Evolutionary conservation across 345 rosid species (phyloP).

Genomic region (Carallia brachiata): DNA sequence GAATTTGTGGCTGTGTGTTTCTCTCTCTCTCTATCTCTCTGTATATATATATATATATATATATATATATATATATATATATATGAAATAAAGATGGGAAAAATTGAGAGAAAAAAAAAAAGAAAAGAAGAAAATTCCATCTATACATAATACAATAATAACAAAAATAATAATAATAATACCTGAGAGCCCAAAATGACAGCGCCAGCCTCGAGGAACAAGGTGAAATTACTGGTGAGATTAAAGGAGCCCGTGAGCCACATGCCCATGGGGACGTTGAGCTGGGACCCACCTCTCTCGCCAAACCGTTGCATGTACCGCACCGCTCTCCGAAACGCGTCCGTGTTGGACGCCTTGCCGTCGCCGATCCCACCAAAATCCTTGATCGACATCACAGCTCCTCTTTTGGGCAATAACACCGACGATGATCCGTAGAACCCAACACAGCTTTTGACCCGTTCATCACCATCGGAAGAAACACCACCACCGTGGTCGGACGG

Average conservation of each 20-base stretch:
- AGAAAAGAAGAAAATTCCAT: not conserved
- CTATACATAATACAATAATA: not conserved
- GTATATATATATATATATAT: no score
- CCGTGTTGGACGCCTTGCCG: conserved; percentile 73
- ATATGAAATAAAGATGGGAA: not conserved
- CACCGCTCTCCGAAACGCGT: conserved; percentile 65
- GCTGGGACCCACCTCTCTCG: conserved; percentile 60
- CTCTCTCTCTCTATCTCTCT: no score
- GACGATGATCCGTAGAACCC: conserved; percentile 21
- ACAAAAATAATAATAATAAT: not conserved
- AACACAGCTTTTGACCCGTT: conserved; percentile 26
- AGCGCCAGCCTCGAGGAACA: conserved; percentile 80
- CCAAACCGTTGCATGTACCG: conserved; percentile 46
- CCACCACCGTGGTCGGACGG: conserved; percentile 14
- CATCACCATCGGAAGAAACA: not conserved
- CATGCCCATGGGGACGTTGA: conserved; percentile 70
- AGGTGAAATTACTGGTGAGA: conserved; percentile 87
- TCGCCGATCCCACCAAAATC: conserved; percentile 96
- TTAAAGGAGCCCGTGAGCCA: conserved; percentile 96
- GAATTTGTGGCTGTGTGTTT: no score
- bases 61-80: no score
- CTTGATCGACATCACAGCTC: conserved; percentile 60
- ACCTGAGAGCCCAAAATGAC: conserved; percentile 90
- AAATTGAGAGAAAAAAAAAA: not conserved
- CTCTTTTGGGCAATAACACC: conserved; percentile 31